Evolutionary conservation across 2,329 filamentous ascomycete species (phyloP).

Genomic region (Fusarium aywerte): DNA sequence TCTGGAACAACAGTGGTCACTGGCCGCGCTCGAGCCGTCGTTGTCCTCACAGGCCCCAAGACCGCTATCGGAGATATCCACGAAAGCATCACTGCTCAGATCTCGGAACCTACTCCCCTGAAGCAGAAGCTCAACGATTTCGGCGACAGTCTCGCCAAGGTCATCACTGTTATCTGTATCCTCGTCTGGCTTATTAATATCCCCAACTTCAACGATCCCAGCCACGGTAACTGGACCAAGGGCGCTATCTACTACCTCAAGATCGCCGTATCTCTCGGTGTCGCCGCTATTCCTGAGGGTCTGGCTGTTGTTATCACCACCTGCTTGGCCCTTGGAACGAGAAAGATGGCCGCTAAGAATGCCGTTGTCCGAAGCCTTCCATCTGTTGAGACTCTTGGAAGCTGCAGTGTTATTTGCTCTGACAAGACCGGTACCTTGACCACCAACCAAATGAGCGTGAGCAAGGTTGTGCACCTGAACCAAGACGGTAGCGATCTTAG

Average conservation of each 20-base stretch:
- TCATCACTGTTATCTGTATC: slow-evolving; percentile 96
- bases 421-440: slow-evolving; percentile 99
- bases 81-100: slow-evolving; percentile 97
- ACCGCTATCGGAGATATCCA: slow-evolving; percentile 99
- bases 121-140: slow-evolving; percentile 99
- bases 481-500: slow-evolving; percentile 78
- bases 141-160: slow-evolving; percentile 94
- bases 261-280: slow-evolving; percentile 97
- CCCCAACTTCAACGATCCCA: slow-evolving; percentile 93
- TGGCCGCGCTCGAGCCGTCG: slow-evolving; percentile 89
- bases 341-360: slow-evolving; percentile 99
- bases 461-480: slow-evolving; percentile 86
- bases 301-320: slow-evolving; percentile 99
- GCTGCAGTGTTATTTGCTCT: slow-evolving; percentile 99
- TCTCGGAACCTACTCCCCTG: slow-evolving; percentile 94
- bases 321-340: slow-evolving; percentile 92
- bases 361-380: slow-evolving; percentile 95
- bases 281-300: slow-evolving; percentile 97
- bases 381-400: slow-evolving; percentile 96
- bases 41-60: slow-evolving; percentile 86
- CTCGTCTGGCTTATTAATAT: slow-evolving; percentile 99
- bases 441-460: slow-evolving; percentile 99
- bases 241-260: slow-evolving; percentile 99
- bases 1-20: slow-evolving; percentile 98
- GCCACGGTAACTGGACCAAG: slow-evolving; percentile 93